Evolutionary conservation across 306 rosid genomes (phyloP), one percentile per base, ranked within the genome.

Genomic region (Cicer judaicum): DNA sequence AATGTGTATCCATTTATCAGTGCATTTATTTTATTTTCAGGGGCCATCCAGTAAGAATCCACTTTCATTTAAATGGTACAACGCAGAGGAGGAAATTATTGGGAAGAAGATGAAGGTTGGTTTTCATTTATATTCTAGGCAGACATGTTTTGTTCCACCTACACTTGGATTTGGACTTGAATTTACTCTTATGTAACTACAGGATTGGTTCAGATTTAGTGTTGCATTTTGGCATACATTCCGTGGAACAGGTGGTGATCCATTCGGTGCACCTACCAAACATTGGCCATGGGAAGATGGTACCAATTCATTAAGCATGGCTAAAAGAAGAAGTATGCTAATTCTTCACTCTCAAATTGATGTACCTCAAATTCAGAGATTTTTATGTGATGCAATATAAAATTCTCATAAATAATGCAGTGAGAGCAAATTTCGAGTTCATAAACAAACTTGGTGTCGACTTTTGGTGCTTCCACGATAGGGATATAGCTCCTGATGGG

Each of bases 211-310:
- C 78, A 85, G 99, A 82, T 94, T 94, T 78, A 94, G 99, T 80
- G 93, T 94, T 76, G 99, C 96, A 19, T 94, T 92, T 87, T 94
- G 99, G 99, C 96, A 94, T 75, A 94, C 99, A 74, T 94, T 94
- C 86, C 92, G 96, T 34, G 99, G 97, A 77, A 85, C 93, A 18
- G 97, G 99, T 13, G 91, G 82, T 53, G 98, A 95, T 13, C 99
- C 97, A 34, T 92, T 95, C 8, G 96, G 99, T 74, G 92, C 92
- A 15, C 85, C 88, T n/a, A 95, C 98, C 41, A 92, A 95, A 76
- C 16, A 69, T 57, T 95, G 98, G 98, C 97, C 99, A 1, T 92
- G 99, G 97, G 98, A 92, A 84, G 99, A 94, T 75, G 99, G 96
- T 82, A 90, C 97, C 69, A 92, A 94, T 78, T 90, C 97, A 61